Evolutionary conservation across 345 rosid species (phyloP), one percentile per base, ranked within the genome.

Genomic region (Adansonia digitata): DNA sequence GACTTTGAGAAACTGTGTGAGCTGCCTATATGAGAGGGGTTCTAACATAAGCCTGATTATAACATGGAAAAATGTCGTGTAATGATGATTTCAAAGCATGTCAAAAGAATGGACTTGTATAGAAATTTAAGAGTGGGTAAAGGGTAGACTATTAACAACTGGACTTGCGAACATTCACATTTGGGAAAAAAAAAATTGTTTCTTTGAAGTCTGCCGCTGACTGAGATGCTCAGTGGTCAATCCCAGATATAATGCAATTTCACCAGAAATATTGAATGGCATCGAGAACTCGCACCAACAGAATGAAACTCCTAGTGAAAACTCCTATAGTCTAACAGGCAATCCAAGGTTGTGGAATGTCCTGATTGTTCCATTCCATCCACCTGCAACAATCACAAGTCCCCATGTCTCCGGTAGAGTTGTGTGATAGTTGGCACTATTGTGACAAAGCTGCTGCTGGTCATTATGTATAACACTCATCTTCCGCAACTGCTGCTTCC

Each of bases 301-400:
- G n/a, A 40, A 3, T 65, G 8, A 55, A 20, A n/a, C 11, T 52
- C 12, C 26, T 20, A 27, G 37, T 31, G 51, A 13, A 45, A 14
- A 27, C 34, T 75, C 51, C 75, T 78, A 83, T 0, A 79, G 74
- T 68, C 79, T 76, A 34, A 82, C 60, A 5, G 95, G 93, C 82
- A 88, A 61, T 74, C 98, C 98, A 70, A 88, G 89, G 77, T 89
- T 92, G 62, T 88, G 92, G 81, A 87, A 94, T 43, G 91, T 87
- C 79, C 82, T 86, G 76, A 94, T 89, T 2, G 55, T 79, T 57
- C 98, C 98, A 49, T 92, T 95, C 57, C 78, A 81, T 60, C 94
- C 88, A 6, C 90, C 98, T 1, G 97, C 82, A 60, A 88, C 94
- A n/a, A 94, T 87, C 43, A 89, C 95, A 0, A 90, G 63, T 35